Evolutionary conservation across 2,329 filamentous ascomycete genomes (phyloP).

Genomic region (Sarocladium kiliense): DNA sequence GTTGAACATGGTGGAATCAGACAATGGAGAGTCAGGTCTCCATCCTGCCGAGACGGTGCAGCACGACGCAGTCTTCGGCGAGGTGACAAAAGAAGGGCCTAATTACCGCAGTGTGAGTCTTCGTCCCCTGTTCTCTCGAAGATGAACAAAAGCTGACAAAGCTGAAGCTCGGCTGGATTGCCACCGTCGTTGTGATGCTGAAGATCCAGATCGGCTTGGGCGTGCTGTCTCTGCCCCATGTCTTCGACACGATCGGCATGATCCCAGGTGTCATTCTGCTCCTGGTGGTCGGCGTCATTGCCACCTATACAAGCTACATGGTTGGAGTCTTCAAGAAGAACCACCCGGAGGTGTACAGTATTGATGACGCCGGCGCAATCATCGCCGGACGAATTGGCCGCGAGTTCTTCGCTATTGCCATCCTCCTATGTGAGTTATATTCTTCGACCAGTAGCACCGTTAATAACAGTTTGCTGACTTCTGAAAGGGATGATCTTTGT

Average conservation of each 20-base stretch:
- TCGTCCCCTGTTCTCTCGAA: no score
- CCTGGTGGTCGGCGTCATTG: constrained; percentile 32
- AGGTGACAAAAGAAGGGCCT: neutral
- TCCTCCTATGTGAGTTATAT: constrained; percentile 26
- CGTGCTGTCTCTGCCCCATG: constrained; percentile 42
- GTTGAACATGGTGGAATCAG: constrained; percentile 11
- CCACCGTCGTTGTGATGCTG: constrained; percentile 38
- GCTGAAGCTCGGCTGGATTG: constrained; percentile 37
- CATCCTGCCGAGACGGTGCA: neutral
- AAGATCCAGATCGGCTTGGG: constrained; percentile 39
- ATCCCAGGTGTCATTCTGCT: constrained; percentile 42
- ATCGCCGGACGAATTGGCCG: constrained; percentile 43
- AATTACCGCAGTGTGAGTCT: neutral
- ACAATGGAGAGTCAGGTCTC: no score
- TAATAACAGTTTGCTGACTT: neutral
- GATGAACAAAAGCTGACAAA: no score
- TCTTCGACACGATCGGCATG: constrained; percentile 40
- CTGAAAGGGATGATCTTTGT: constrained; percentile 17
- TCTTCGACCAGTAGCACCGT: neutral
- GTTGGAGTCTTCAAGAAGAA: constrained; percentile 46
- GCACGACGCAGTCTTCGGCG: neutral
- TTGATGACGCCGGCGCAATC: constrained; percentile 45
- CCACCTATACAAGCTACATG: constrained; percentile 43
- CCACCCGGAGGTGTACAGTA: constrained; percentile 46
- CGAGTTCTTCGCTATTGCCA: constrained; percentile 31